Evolutionary conservation across 1,284 basidiomycete genomes (phyloP).

Genomic region (Papiliotrema flavescens): DNA sequence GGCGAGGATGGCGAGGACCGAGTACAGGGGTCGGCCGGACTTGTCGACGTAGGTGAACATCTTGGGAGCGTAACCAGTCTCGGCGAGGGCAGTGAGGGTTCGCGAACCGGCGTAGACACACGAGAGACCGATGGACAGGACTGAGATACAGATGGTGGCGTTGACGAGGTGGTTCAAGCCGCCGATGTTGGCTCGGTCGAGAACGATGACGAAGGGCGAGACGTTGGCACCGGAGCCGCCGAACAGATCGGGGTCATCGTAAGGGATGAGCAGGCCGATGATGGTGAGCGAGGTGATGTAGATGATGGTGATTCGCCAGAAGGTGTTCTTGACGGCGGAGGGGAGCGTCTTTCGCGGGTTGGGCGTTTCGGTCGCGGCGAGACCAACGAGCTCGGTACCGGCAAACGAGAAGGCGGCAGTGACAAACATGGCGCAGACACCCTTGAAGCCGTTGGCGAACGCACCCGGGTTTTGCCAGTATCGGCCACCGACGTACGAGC

Average conservation of each 20-base stretch:
- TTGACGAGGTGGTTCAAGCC: slow-evolving; percentile 53
- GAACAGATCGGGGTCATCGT: slow-evolving; percentile 14
- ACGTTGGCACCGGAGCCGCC: slow-evolving; percentile 49
- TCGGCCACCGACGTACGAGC: slow-evolving; percentile 34
- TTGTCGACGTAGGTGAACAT: slow-evolving; percentile 53
- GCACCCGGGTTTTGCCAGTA: slow-evolving; percentile 46
- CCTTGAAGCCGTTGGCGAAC: slow-evolving; percentile 52
- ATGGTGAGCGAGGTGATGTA: slow-evolving; percentile 54
- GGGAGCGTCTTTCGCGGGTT: slow-evolving; percentile 53
- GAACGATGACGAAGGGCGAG: slow-evolving; percentile 54
- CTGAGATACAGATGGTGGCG: slow-evolving; percentile 51
- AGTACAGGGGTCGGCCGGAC: slow-evolving; percentile 52
- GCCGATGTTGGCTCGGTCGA: slow-evolving; percentile 46
- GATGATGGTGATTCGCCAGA: slow-evolving; percentile 52
- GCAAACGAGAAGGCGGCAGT: slow-evolving; percentile 70
- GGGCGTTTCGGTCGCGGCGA: slow-evolving; percentile 68
- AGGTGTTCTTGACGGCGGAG: slow-evolving; percentile 51
- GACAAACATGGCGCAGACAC: slow-evolving; percentile 45
- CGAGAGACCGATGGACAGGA: slow-evolving; percentile 45
- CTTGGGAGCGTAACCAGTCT: slow-evolving; percentile 51
- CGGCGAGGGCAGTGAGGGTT: slow-evolving; percentile 43
- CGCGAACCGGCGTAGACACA: slow-evolving; percentile 48
- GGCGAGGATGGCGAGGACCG: slow-evolving; percentile 44
- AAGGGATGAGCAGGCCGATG: slow-evolving; percentile 52
- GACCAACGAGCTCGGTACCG: slow-evolving; percentile 79